Evolutionary conservation across 768 basidiomycete genomes (phyloP).

Genomic region (Boletellus ananiceps): DNA sequence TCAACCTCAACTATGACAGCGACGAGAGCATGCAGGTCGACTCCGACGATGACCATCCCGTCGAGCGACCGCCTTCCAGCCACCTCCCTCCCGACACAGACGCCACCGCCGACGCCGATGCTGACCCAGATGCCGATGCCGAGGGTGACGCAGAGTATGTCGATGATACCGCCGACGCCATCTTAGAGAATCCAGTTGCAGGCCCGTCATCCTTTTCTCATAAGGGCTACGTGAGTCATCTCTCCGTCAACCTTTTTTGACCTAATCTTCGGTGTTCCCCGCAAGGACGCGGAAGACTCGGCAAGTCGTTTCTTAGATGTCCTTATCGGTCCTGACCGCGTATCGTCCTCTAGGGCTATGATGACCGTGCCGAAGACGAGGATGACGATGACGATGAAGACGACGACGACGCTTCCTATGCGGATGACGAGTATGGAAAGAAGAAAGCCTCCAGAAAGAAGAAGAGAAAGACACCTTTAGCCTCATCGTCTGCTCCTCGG

Average conservation of each 20-base stretch:
- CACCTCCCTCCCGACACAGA: constrained; percentile 19
- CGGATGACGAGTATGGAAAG: constrained; percentile 69
- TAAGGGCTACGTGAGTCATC: constrained; percentile 55
- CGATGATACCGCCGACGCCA: constrained; percentile 35
- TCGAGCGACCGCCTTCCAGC: constrained; percentile 13
- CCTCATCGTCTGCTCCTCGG: constrained; percentile 43
- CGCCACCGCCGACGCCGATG: constrained; percentile 52
- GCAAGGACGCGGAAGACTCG: constrained; percentile 32
- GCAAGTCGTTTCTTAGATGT: constrained; percentile 18
- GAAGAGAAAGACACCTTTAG: constrained; percentile 42
- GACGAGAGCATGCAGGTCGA: constrained; percentile 70
- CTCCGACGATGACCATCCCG: constrained; percentile 44
- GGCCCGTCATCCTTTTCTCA: constrained; percentile 43
- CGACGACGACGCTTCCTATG: constrained; percentile 76
- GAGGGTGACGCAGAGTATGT: constrained; percentile 42
- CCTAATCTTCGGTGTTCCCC: background rate
- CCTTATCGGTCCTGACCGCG: constrained; percentile 17
- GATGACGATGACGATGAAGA: constrained; percentile 46
- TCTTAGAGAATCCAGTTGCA: constrained; percentile 34
- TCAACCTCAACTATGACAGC: constrained; percentile 50
- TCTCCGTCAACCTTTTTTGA: constrained; percentile 4
- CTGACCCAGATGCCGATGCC: constrained; percentile 41
- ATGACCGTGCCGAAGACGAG: constrained; percentile 47
- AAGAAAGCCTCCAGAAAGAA: constrained; percentile 69
- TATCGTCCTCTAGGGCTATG: constrained; percentile 58